Conservation (phyloP, 192 early-diverging fungal species). For the Coemansia sp. region DNA sequence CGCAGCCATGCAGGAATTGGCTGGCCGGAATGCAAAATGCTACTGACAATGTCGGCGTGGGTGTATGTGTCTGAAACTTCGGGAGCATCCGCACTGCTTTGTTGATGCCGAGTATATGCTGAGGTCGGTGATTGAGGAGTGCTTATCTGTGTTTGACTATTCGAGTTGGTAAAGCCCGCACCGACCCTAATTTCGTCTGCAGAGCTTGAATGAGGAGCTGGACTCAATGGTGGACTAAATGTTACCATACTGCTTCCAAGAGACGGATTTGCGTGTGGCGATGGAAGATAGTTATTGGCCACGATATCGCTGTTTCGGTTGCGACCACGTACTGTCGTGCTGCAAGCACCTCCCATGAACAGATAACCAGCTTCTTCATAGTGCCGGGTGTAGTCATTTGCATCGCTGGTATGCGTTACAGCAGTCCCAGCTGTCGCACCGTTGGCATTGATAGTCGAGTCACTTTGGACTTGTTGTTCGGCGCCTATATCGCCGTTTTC, state of each 20-base stretch:
- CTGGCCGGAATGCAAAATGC: slow-evolving; percentile 8
- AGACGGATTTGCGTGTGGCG: slow-evolving; percentile 22
- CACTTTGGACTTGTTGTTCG: no score
- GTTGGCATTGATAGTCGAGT: no score
- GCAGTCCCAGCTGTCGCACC: neutral
- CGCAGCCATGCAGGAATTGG: slow-evolving; percentile 9
- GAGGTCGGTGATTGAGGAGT: neutral
- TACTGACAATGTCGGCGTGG: slow-evolving; percentile 2
- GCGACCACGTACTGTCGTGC: slow-evolving; percentile 3
- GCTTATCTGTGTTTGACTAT: neutral
- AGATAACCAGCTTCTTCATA: slow-evolving; percentile 10
- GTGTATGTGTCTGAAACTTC: neutral
- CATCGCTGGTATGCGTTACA: neutral
- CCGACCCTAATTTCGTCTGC: neutral
- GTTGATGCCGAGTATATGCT: neutral
- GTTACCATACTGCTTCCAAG: slow-evolving; percentile 21
- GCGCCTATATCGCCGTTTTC: no score
- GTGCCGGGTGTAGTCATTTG: slow-evolving; percentile 9
- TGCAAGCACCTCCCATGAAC: slow-evolving; percentile 4
- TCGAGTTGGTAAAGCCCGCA: neutral
- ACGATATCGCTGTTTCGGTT: slow-evolving; percentile 16
- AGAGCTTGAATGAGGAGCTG: neutral
- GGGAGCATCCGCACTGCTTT: neutral
- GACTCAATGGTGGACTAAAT: neutral
- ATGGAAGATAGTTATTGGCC: slow-evolving; percentile 30